Evolutionary conservation across 2,329 filamentous ascomycete genomes (phyloP), one percentile per base, ranked within the genome.

Genomic region (Tricladium varicosporioides): DNA sequence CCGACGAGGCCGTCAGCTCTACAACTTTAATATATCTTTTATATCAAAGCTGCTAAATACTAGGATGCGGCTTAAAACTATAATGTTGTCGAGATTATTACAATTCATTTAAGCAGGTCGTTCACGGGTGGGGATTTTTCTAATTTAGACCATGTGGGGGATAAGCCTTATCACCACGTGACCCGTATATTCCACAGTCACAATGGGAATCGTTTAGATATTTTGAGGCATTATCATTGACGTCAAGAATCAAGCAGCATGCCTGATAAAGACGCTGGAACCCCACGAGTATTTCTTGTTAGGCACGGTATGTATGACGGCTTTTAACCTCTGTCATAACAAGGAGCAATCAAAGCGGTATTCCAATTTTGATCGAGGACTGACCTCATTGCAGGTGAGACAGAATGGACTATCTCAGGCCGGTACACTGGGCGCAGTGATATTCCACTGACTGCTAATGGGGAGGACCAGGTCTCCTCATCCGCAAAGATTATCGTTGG

Each of bases 391-490:
- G 22, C 42, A 72, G 75, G 76, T 31, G 75, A 78, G 62, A 78
- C 76, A 2, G 76, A 78, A 68, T 78, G 76, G 76, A 73, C 76
- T 1, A 74, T 73, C 16, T 74, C 70, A 32, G 76, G 76, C n/a
- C 72, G 72, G n/a, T 77, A 73, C 64, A 79, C 76, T 0, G 75
- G 75, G 33, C 65, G 60, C 43, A 74, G 69, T 58, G 75, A 78
- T 49, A 71, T 77, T 31, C 67, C 70, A 1, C 65, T 78, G 5
- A 77, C 75, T 1, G 32, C 60, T 2, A 65, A 69, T 53, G 76
- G 77, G 61, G 63, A 72, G 60, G 51, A 64, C 48, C 78, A 81
- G 69, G 76, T 81, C 53, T 63, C 63, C 5, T 68, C 68, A 10
- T 76, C 76, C 18, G 75, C 71, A 1, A 61, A 65, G 10, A 66